Evolutionary conservation across 495 filamentous ascomycete genomes (phyloP), one percentile per base, ranked within the genome.

Genomic region (Hypoxylon lienhwacheense): DNA sequence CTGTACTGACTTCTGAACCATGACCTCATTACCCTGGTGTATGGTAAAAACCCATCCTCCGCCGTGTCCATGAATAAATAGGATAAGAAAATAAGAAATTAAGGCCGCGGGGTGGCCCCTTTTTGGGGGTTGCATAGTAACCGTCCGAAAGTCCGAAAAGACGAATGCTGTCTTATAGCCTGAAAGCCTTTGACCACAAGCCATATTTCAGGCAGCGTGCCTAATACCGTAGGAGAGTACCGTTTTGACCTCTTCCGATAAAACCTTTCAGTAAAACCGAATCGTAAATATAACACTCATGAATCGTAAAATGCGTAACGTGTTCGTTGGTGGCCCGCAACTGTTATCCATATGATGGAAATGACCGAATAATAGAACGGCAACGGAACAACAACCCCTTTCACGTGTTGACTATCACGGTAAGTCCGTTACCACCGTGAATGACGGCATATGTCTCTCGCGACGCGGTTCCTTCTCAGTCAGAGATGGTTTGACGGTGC

Each of bases 171-270:
- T 49, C 52, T 53, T 56, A 61, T 56, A 61, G 58, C 40, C 58
- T 56, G 58, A 61, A 61, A 56, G 47, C 52, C 36, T 47, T 51
- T 41, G 58, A 32, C 50, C 52, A 42, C 47, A 32, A 47, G 47
- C 52, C 58, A 35, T 61, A 31, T 61, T 54, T 61, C 52, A 55
- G 52, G 58, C 31, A 43, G 51, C 58, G 47, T n/a, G 43, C 36
- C 51, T 17, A 39, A 56, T 61, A 55, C 53, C 54, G 45, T 50
- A 47, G 39, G 43, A 61, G 58, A 63, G 59, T 63, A 58, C 59
- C 54, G 59, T 63, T 63, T 53, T 63, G 59, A 58, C 59, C 59
- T 63, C 59, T 57, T 53, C 59, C 47, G 59, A 63, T 53, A 53
- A 59, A 24, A 43, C 44, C 7, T 54, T 48, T 36, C 37, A 41